A percentile compares a stretch with the other conserved stretches of the same genome.
phyloP scores from a whole-genome alignment of 768 basidiomycete genomes.

The Lactarius evosmus region DNA sequence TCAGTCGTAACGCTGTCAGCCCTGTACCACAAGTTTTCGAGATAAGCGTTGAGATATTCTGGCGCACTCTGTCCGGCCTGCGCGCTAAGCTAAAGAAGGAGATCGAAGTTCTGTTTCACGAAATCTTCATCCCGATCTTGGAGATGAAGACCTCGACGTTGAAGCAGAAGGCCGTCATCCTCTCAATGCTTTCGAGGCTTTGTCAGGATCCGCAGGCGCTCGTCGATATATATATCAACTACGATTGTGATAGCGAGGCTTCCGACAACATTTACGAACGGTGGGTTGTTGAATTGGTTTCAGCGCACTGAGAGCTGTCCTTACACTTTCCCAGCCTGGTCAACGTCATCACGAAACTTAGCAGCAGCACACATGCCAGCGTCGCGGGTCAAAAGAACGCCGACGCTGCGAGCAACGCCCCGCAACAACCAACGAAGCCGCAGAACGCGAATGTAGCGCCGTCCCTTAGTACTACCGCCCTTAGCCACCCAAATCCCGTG shows the following conservation, averaged over 20 bases:
- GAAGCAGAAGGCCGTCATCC: constrained; percentile 90
- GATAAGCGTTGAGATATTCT: constrained; percentile 97
- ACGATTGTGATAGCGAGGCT: constrained; percentile 95
- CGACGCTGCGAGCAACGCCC: constrained; percentile 61
- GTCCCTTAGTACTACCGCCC: constrained; percentile 61
- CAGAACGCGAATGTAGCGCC: constrained; percentile 50
- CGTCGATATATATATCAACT: constrained; percentile 98
- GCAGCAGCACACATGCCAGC: constrained; percentile 46
- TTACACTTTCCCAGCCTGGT: constrained; percentile 55
- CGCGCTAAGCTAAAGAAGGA: constrained; percentile 99
- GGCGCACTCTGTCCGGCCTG: constrained; percentile 92
- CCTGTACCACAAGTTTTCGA: constrained; percentile 97
- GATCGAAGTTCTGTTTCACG: constrained; percentile 96
- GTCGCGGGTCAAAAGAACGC: constrained; percentile 46
- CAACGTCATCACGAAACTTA: constrained; percentile 94
- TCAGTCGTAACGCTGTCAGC: constrained; percentile 94
- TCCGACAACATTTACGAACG: constrained; percentile 97
- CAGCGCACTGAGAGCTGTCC: constrained; percentile 3
- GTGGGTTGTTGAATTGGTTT: constrained; percentile 41
- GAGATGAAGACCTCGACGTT: constrained; percentile 97
- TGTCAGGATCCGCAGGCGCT: constrained; percentile 97
- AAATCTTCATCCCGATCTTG: constrained; percentile 96
- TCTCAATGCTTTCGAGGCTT: constrained; percentile 81
- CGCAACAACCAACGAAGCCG: constrained; percentile 49
- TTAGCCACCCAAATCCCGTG: constrained; percentile 62